Evolutionary conservation across 768 basidiomycete species (phyloP).

Genomic region (Naematelia encephala): DNA sequence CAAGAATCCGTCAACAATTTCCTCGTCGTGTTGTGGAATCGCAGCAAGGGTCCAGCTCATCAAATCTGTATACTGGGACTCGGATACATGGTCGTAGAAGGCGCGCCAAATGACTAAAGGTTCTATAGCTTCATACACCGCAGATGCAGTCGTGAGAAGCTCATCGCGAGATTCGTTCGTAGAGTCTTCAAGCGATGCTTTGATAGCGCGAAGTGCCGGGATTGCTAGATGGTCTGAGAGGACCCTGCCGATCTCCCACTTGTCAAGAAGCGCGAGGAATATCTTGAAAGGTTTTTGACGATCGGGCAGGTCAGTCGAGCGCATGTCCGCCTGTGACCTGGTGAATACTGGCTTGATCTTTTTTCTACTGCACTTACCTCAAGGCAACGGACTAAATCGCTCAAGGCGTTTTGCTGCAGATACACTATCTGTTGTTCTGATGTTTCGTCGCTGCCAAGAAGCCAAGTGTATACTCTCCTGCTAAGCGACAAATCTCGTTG

Average conservation of each 20-base stretch:
- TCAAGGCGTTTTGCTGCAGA: constrained; percentile 65
- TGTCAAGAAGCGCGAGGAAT: constrained; percentile 89
- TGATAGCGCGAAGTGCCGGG: constrained; percentile 73
- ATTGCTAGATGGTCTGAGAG: constrained; percentile 75
- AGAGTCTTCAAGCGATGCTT: constrained; percentile 43
- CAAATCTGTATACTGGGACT: constrained; percentile 55
- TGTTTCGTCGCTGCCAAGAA: constrained; percentile 77
- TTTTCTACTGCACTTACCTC: constrained; percentile 51
- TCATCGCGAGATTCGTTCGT: constrained; percentile 36
- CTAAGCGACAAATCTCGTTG: constrained; percentile 89
- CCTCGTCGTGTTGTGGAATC: constrained; percentile 80
- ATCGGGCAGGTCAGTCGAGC: constrained; percentile 56
- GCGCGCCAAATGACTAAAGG: constrained; percentile 83
- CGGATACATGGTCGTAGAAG: constrained; percentile 54
- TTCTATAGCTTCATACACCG: constrained; percentile 75
- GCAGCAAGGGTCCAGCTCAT: constrained; percentile 68
- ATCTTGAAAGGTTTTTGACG: constrained; percentile 87
- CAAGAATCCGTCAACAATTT: constrained; percentile 72
- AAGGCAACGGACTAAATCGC: constrained; percentile 62
- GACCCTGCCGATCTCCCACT: constrained; percentile 87
- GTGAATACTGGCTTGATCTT: neutral
- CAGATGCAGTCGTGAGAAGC: constrained; percentile 77
- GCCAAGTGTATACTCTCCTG: constrained; percentile 87
- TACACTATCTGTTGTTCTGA: constrained; percentile 70
- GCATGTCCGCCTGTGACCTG: constrained; percentile 4